Evolutionary conservation across 352 stramenopile species (phyloP).

Genomic region (Phytophthora citricola): DNA sequence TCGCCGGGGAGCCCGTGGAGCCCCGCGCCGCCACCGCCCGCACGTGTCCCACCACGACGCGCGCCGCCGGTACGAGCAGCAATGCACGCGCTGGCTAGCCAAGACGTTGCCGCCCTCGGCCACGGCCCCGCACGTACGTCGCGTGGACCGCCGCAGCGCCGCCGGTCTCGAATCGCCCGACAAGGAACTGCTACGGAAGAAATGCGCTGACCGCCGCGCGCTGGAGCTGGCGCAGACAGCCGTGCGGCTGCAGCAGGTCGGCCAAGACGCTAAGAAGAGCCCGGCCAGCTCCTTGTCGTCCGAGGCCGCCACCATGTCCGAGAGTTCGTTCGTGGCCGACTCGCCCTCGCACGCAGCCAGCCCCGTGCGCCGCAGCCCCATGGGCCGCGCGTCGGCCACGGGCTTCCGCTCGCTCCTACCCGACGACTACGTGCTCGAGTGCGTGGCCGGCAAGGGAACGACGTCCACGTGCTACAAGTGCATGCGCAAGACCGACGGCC

Average conservation of each 20-base stretch:
- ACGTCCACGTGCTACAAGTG: slow-evolving; percentile 80
- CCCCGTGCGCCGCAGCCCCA: slow-evolving; percentile 22
- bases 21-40: slow-evolving; percentile 12
- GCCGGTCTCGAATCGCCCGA: slow-evolving; percentile 15
- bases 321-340: slow-evolving; percentile 57
- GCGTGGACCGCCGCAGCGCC: slow-evolving; percentile 2
- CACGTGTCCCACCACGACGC: slow-evolving; percentile 26
- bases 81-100: slow-evolving; percentile 23
- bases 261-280: slow-evolving; percentile 15
- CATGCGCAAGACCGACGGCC: slow-evolving; percentile 48
- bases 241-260: slow-evolving; percentile 39
- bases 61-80: slow-evolving; percentile 35
- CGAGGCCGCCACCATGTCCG: slow-evolving; percentile 48
- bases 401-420: slow-evolving; percentile 52
- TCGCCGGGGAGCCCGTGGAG: slow-evolving; percentile 34
- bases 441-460: slow-evolving; percentile 68
- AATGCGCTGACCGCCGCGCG: slow-evolving; percentile 8
- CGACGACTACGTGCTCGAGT: slow-evolving; percentile 59
- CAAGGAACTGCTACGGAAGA: slow-evolving; percentile 26
- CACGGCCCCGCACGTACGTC: not conserved
- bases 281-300: slow-evolving; percentile 33
- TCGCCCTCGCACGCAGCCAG: slow-evolving; percentile 34
- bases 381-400: slow-evolving; percentile 15
- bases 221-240: slow-evolving; percentile 36
- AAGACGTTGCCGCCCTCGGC: slow-evolving; percentile 22